Evolutionary conservation across 2,329 filamentous ascomycete genomes (phyloP), one percentile per base, ranked within the genome.

Genomic region (Gnomoniopsis sp.): DNA sequence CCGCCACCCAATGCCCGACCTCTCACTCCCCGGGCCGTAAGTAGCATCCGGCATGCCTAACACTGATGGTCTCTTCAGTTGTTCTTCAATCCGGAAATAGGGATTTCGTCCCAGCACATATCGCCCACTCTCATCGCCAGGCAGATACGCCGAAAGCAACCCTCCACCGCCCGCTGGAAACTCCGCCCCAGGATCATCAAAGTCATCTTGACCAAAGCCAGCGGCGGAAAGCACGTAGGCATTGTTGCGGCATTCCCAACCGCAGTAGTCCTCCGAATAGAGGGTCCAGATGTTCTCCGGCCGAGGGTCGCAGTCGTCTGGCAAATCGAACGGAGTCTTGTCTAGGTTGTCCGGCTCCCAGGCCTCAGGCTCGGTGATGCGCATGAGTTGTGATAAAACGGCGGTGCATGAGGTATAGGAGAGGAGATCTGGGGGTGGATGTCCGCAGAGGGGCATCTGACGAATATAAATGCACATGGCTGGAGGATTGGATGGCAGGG

Each of bases 191-290:
- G 30, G 19, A 8, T 11, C 34, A 15, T 34, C 43, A 15, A 59
- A 17, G 12, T 23, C 47, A 21, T 46, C 36, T n/a, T 30, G 47
- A 14, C 3, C 30, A 8, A 36, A 17, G 8, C 41, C 15, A 44
- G 17, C 41, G 7, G 17, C n/a, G n/a, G 8, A 2, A 44, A 49
- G 17, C 46, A 21, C 44, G n/a, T 53, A 58, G 7, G 59, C 59
- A 26, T 58, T 66, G 49, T 69, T 69, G 17, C 62, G 59, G 34
- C 68, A 70, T 58, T 69, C 68, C 67, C 67, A 69, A 2, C 68
- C 65, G 57, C 68, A 70, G 58, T 63, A 68, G 6, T 58, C 53
- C n/a, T 57, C 62, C 21, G 63, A 66, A 47, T 30, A 23, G 3
- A 65, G 43, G 6, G 53, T 47, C 11, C 47, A 48, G 21, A 62